Evolutionary conservation across 108 stramenopile species (phyloP), one percentile per base, ranked within the genome.

Genomic region (Conticribra weissflogii): DNA sequence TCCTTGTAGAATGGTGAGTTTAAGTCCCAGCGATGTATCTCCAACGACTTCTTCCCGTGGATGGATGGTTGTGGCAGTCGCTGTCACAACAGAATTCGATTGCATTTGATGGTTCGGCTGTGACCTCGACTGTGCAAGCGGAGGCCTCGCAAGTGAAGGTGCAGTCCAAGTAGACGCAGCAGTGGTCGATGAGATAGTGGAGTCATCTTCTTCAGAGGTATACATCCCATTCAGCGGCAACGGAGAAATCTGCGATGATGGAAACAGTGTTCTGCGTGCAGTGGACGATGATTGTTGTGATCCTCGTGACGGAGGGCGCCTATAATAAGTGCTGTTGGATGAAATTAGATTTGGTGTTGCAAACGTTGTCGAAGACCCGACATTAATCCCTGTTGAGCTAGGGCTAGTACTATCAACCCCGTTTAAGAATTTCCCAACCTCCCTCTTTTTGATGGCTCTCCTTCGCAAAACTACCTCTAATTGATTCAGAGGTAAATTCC

Each of bases 21-120:
- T 91, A 72, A 94, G 86, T 5, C 93, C 93, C 5, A 94, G 53
- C 2, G 87, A 89, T 32, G 86, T 83, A 64, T 94, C 93, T 2
- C 93, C 93, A 60, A 76, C 80, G n/a, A 78, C 51, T 72, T 89
- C 88, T 30, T 81, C 82, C 33, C 54, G 23, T 25, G 74, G 70
- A 18, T 54, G 83, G 46, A 23, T 59, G 21, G 33, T 54, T 54
- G 54, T 68, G 56, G 47, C 33, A 31, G 21, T 56, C 27, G 18
- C n/a, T 3, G 32, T 32, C n/a, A 23, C 46, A 14, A 21, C 25
- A 3, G 34, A 12, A 44, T 25, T 62, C 31, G 64, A 46, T 22
- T 66, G 51, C 34, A 34, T 32, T 9, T 46, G 49, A 28, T 32
- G 34, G 19, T 63, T 24, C 24, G 22, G 41, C 29, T 56, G 45